Evolutionary conservation across 2,329 filamentous ascomycete species (phyloP).

Genomic region (Fusarium illudens): DNA sequence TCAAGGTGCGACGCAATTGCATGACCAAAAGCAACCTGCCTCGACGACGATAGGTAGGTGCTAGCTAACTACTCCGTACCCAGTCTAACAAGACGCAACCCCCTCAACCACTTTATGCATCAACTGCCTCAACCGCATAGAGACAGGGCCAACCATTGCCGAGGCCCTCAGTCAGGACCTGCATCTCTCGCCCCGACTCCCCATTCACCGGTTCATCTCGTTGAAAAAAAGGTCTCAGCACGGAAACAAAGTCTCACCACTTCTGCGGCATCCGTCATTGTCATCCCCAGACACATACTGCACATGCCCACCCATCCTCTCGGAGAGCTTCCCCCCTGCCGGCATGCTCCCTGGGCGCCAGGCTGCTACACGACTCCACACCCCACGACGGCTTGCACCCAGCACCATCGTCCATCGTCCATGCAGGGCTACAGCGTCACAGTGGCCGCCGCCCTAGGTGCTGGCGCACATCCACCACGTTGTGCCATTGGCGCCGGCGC

Average conservation of each 20-base stretch:
- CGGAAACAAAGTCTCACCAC: conserved; percentile 30
- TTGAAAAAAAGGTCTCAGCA: conserved; percentile 9
- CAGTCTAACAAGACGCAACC: conserved; percentile 4
- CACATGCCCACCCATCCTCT: conserved; percentile 10
- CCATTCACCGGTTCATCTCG: neutral
- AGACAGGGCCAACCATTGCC: conserved; percentile 12
- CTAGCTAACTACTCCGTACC: too few relatives aligned
- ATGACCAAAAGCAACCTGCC: conserved; percentile 13
- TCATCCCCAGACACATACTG: conserved; percentile 3
- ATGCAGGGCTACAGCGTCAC: conserved; percentile 6
- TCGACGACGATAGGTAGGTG: neutral
- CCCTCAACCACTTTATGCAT: conserved; percentile 3
- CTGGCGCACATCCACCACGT: conserved; percentile 1
- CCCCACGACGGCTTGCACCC: conserved; percentile 18
- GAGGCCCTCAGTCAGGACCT: neutral
- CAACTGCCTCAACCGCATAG: conserved; percentile 17
- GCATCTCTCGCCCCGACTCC: conserved; percentile 9
- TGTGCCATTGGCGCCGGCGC: conserved; percentile 23
- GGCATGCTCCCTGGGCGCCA: conserved; percentile 5
- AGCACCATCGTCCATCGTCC: conserved; percentile 16
- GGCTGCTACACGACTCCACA: conserved; percentile 25
- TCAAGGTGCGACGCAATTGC: conserved; percentile 7
- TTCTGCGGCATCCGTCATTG: conserved; percentile 4
- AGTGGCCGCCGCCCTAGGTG: neutral
- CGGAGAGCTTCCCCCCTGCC: conserved; percentile 14